Conservation (phyloP, 2,329 filamentous ascomycete species). For the Neospermospora avenae region DNA sequence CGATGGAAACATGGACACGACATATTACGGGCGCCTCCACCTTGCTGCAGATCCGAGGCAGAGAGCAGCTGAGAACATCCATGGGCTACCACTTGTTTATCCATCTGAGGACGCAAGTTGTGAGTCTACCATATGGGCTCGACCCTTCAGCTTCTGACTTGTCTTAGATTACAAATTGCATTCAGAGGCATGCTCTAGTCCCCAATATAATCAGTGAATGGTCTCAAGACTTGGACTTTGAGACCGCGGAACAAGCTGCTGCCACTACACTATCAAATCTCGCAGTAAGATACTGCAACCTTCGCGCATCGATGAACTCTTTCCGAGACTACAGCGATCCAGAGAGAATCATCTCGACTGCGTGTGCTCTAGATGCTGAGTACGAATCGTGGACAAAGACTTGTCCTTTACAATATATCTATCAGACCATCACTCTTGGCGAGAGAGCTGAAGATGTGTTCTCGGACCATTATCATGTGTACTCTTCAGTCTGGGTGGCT, state of each 20-base stretch:
- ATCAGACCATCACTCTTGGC: conserved; percentile 19
- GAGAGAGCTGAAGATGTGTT: conserved; percentile 25
- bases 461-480: conserved; percentile 29
- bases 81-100: conserved; percentile 51
- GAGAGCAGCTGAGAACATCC: conserved; percentile 44
- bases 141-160: conserved; percentile 33
- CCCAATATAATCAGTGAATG: conserved; percentile 47
- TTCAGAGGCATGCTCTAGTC: conserved; percentile 48
- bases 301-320: conserved; percentile 25
- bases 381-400: conserved; percentile 20
- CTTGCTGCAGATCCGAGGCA: conserved; percentile 47
- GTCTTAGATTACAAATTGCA: conserved; percentile 44
- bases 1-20: conserved; percentile 50
- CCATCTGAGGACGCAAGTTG: conserved; percentile 43
- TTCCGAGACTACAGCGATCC: conserved; percentile 28
- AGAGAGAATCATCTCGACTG: conserved; percentile 17
- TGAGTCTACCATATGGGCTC: not conserved
- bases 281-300: conserved; percentile 32
- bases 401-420: conserved; percentile 18
- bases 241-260: conserved; percentile 23
- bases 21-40: conserved; percentile 51
- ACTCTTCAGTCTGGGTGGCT: conserved; percentile 26
- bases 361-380: conserved; percentile 21
- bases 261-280: conserved; percentile 41
- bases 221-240: conserved; percentile 31